Base-by-base conservation (phyloP, 371 early-diverging fungal genomes). In the Mortierella sp. region DNA sequence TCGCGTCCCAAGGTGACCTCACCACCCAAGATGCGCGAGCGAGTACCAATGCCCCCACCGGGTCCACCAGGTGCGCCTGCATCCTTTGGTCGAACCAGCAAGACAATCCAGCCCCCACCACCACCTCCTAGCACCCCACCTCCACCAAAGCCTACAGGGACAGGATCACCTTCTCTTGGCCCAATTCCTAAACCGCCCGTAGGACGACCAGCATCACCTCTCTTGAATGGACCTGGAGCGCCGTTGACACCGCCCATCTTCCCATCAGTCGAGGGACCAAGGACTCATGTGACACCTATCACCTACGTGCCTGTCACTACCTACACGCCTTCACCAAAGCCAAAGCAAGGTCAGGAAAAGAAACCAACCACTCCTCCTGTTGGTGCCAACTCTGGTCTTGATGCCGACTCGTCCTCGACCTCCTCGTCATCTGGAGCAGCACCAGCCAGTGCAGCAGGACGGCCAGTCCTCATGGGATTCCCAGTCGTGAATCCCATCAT, bases 301-400 rank as follows among this genome's bases (percentile, higher is more conserved):
- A 57, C 55, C 0, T 74, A 74, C 55, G 69, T 68, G 9, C 74
- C 74, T 21, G 14, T 58, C 9, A 74, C 74, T 2, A 74, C 74
- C 7, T 74, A 74, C 48, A 66, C 26, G 18, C 72, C 71, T 21
- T 19, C 62, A 19, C 55, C 45, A 63, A 70, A 29, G 57, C 44
- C 25, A 72, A 62, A 43, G 25, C 62, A 5, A 30, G 7, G 37
- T 21, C 66, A 65, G 64, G 60, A 70, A 30, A 70, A 70, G 60
- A 62, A 58, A 26, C 60, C 21, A 21, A 37, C 37, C 9, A 37
- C 37, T 5, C 37, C 37, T 9, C 37, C 37, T 37, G 60, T 16
- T 43, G 56, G 43, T 4, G 37, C 60, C 44, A 66, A 59, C 51
- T 30, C 37, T 16, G 65, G 65, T 16, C 14, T 51, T 18, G 71